A percentile compares a stretch with the other conserved stretches of the same genome.
These are phyloP conservation scores for Candida namnaoensis DNA, from an alignment of 805 yeast species.

Conservation along the genomic window DNA sequence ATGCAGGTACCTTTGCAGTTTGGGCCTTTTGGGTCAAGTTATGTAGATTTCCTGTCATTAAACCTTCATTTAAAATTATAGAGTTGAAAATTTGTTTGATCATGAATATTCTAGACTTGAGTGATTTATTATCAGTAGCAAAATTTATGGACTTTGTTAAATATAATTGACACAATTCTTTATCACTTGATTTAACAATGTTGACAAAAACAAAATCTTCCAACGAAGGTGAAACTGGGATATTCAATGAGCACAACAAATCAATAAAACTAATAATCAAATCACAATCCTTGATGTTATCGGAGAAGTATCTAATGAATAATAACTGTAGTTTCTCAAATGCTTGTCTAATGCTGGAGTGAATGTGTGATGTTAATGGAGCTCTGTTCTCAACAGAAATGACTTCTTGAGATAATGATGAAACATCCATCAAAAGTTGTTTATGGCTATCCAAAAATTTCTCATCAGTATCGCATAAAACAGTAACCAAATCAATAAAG, in stretches of 20 bases:
- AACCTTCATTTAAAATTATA: slow-evolving; percentile 54
- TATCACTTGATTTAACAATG: slow-evolving; percentile 44
- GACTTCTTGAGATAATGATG: slow-evolving; percentile 34
- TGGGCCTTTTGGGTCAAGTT: slow-evolving; percentile 29
- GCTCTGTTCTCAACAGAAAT: slow-evolving; percentile 29
- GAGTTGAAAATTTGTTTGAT: slow-evolving; percentile 57
- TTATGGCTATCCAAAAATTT: slow-evolving; percentile 54
- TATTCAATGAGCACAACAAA: slow-evolving; percentile 33
- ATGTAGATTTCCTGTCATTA: slow-evolving; percentile 36
- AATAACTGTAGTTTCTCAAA: slow-evolving; percentile 49
- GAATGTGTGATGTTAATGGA: slow-evolving; percentile 47
- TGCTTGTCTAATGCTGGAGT: slow-evolving; percentile 67
- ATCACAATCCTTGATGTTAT: slow-evolving; percentile 26
- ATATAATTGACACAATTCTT: slow-evolving; percentile 36
- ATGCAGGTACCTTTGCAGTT: slow-evolving; percentile 29
- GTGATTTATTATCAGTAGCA: slow-evolving; percentile 34
- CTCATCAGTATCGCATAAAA: slow-evolving; percentile 38
- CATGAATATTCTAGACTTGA: slow-evolving; percentile 53
- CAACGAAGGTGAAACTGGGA: slow-evolving; percentile 36
- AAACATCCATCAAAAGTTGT: slow-evolving; percentile 33
- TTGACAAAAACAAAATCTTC: slow-evolving; percentile 49
- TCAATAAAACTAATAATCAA: slow-evolving; percentile 32
- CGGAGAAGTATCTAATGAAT: slow-evolving; percentile 28
- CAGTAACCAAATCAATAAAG: slow-evolving; percentile 52
- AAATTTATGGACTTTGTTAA: slow-evolving; percentile 43